Conservation (phyloP, 306 rosid species). For the Erythrophleum fordii region DNA sequence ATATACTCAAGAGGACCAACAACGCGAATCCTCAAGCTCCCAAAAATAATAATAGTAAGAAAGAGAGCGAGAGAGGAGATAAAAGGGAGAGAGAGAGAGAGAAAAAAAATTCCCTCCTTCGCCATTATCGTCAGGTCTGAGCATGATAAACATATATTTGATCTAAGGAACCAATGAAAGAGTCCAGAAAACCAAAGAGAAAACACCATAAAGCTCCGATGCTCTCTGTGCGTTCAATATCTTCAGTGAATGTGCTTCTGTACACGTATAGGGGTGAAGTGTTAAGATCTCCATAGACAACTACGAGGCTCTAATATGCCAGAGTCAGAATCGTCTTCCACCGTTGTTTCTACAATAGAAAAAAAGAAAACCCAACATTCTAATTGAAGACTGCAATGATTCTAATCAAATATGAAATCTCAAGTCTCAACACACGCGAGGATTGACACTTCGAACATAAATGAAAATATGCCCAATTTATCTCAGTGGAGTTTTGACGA, state of each 20-base stretch:
- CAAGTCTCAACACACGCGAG: not conserved
- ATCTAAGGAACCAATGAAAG: constrained; percentile 79
- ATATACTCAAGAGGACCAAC: too few relatives aligned
- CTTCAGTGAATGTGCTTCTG: constrained; percentile 79
- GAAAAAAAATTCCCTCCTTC: too few relatives aligned
- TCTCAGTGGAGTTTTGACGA: constrained; percentile 58
- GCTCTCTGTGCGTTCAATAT: constrained; percentile 58
- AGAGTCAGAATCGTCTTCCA: constrained; percentile 80
- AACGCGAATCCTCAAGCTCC: too few relatives aligned
- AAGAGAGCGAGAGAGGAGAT: too few relatives aligned
- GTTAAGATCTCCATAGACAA: constrained; percentile 95
- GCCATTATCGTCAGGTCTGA: constrained; percentile 93
- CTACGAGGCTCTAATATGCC: constrained; percentile 96
- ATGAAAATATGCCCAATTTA: constrained; percentile 43
- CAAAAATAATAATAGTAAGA: too few relatives aligned
- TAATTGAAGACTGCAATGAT: constrained; percentile 26
- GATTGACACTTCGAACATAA: constrained; percentile 30
- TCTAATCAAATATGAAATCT: constrained; percentile 24
- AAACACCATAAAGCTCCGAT: constrained; percentile 85
- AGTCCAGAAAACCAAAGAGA: constrained; percentile 94
- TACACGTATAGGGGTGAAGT: constrained; percentile 89
- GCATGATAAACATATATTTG: constrained; percentile 85
- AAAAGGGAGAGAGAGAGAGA: too few relatives aligned
- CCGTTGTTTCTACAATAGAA: constrained; percentile 72
- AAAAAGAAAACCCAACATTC: constrained; percentile 25